These are phyloP conservation scores for Blastocystis hominis DNA, from an alignment of 352 stramenopile genomes.

Conservation along the genomic window DNA sequence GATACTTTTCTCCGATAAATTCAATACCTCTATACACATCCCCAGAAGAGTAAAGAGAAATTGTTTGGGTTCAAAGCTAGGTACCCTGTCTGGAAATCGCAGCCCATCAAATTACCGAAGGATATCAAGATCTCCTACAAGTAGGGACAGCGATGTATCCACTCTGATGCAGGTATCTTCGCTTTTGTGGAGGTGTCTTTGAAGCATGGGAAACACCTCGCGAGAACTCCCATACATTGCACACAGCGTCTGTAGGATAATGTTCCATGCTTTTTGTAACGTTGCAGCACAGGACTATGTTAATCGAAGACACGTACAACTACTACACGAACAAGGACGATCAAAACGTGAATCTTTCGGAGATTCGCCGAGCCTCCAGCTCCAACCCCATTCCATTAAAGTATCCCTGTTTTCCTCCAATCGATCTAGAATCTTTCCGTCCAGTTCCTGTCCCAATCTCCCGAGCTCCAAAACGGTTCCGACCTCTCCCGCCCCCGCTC, in stretches of 20 bases:
- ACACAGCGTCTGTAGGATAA: neutral
- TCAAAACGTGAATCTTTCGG: neutral
- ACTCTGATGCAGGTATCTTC: constrained; percentile 8
- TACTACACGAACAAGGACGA: neutral
- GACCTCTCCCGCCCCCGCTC: neutral
- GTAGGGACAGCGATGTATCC: neutral
- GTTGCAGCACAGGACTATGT: neutral
- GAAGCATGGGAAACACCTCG: constrained; percentile 40
- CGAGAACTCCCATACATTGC: constrained; percentile 2
- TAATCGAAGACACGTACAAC: neutral
- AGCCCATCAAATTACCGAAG: constrained; percentile 10
- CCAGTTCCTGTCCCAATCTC: constrained; percentile 25
- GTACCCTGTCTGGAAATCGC: constrained; percentile 25
- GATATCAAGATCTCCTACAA: constrained; percentile 48
- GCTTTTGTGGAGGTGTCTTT: constrained; percentile 37
- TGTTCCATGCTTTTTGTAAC: neutral
- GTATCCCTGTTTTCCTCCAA: neutral
- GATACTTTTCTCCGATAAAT: constrained; percentile 26
- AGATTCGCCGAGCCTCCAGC: neutral
- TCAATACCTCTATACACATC: constrained; percentile 33
- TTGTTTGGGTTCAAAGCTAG: neutral
- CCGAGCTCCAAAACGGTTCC: neutral
- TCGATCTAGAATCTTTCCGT: neutral
- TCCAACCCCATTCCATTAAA: neutral
- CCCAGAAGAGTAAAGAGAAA: neutral